Base-by-base conservation (phyloP, 192 early-diverging fungal species). In the Backusella mclennaniae region DNA sequence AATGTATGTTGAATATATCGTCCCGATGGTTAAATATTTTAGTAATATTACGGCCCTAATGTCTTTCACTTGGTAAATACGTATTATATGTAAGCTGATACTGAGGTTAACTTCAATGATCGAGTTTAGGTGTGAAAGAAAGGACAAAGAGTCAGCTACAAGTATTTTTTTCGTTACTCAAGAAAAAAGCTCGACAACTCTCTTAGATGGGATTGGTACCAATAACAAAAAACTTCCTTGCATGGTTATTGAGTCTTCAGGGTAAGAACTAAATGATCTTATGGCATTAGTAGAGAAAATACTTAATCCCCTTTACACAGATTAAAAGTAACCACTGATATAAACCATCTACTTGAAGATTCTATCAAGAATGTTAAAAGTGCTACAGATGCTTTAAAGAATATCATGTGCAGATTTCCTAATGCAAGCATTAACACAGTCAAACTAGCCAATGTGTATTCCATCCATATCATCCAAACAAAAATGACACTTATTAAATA, bases 221-320 rank as follows among this genome's bases (percentile, higher is more conserved):
- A 26, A 26, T 26, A 17, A 15, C 33, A 67, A 67, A 67, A 67
- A 67, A 67, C 35, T 33, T 12, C 66, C 11, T 35, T 67, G 66
- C 66, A 67, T 67, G 66, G 12, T 35, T 6, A 35, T 33, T 33
- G 31, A 33, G 31, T 33, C 31, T 33, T 67, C 33, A 33, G 66
- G 66, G 66, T 67, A 35, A 67, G 12, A 67, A 67, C 66, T 67
- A 67, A 67, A 67, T 67, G 26, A 67, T 36, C 66, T 35, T 67
- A 67, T 67, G 66, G 14, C 35, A 19, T 67, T 67, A 67, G 15
- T 67, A 67, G 66, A 67, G 66, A 67, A 67, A 2, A 35, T 35
- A 67, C 1, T 33, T 38, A 67, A 67, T 67, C 66, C 33, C 31
- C 1, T 67, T 67, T 67, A 36, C 31, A 67, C 14, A 67, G 66